Evolutionary conservation across 345 rosid species (phyloP).

Genomic region (Salix udensis): DNA sequence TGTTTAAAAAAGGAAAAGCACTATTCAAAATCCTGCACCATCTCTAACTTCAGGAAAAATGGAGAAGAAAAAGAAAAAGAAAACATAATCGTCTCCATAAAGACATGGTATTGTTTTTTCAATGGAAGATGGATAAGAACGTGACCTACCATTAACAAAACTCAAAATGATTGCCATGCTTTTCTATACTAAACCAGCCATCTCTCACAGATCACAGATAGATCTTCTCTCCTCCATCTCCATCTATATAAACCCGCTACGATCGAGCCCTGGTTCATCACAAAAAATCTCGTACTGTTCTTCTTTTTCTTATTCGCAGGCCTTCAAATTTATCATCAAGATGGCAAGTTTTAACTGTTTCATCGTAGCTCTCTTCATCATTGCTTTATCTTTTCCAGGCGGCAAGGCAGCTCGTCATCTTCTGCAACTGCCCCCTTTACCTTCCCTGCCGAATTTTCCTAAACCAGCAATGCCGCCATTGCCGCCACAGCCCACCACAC

Average conservation of each 20-base stretch:
- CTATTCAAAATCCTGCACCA: background rate
- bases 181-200: too few species aligned
- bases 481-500: constrained; percentile 18
- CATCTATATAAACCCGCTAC: too few species aligned
- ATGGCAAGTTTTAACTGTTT: background rate
- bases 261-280: too few species aligned
- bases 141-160: background rate
- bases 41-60: background rate
- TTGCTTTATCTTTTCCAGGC: constrained; percentile 11
- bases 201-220: too few species aligned
- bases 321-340: background rate
- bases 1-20: too few species aligned
- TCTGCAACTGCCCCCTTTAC: constrained; percentile 17
- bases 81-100: too few species aligned
- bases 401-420: constrained; percentile 31
- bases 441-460: constrained; percentile 18
- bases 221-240: too few species aligned
- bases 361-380: background rate
- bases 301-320: too few species aligned
- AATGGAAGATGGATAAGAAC: background rate
- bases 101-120: too few species aligned
- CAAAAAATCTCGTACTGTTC: too few species aligned
- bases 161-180: background rate
- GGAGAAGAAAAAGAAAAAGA: too few species aligned
- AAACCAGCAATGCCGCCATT: constrained; percentile 9